Evolutionary conservation across 2,329 filamentous ascomycete species (phyloP).

Genomic region (Curvularia sp.): DNA sequence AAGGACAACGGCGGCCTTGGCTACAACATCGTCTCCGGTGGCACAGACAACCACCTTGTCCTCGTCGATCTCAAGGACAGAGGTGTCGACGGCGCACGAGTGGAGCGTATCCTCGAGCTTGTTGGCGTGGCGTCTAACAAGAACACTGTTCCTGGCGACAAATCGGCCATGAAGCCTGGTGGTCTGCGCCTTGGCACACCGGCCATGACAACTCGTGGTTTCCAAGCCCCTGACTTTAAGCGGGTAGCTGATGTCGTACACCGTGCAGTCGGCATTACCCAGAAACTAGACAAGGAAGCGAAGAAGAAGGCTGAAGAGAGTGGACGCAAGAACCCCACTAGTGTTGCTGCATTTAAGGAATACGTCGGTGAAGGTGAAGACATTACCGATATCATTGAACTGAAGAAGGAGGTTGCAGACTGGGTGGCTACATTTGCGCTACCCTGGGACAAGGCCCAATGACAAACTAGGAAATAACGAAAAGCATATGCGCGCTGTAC

Average conservation of each 20-base stretch:
- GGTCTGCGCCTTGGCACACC: constrained; percentile 96
- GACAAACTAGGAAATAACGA: constrained; percentile 12
- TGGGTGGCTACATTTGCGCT: constrained; percentile 54
- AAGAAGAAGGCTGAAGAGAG: constrained; percentile 49
- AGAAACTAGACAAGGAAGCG: constrained; percentile 51
- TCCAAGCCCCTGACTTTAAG: constrained; percentile 90
- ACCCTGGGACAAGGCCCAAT: constrained; percentile 49
- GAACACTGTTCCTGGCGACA: constrained; percentile 98
- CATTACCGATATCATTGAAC: constrained; percentile 51
- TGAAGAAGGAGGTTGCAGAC: constrained; percentile 52
- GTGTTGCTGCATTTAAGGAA: constrained; percentile 52
- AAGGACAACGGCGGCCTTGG: constrained; percentile 73
- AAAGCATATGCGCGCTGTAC: constrained; percentile 20
- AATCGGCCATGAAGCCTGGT: constrained; percentile 91
- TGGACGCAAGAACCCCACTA: constrained; percentile 50
- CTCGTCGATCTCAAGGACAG: constrained; percentile 90
- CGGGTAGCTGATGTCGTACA: constrained; percentile 59
- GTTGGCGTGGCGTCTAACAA: constrained; percentile 98
- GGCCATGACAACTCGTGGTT: constrained; percentile 96
- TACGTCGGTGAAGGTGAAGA: constrained; percentile 53
- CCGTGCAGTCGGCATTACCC: constrained; percentile 52
- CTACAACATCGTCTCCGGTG: constrained; percentile 89
- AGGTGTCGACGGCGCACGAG: constrained; percentile 84
- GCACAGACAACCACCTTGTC: constrained; percentile 97
- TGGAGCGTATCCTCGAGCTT: constrained; percentile 88